Conservation (phyloP, 2,329 filamentous ascomycete species). For the Eurotiales sp. region DNA sequence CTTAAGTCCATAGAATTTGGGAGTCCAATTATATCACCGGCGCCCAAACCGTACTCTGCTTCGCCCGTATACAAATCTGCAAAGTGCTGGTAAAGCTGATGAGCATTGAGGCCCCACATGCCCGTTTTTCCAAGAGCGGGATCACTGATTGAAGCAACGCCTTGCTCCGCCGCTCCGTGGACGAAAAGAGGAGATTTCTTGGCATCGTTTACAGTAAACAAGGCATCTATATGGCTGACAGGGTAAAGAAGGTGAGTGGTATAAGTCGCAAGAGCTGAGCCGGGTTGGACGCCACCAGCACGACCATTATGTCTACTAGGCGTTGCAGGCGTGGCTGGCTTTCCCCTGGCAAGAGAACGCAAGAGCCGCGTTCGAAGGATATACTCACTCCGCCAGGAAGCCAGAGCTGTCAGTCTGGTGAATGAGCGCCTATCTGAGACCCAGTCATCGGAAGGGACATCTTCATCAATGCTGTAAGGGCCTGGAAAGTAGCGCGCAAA, state of each 20-base stretch:
- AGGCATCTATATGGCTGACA: slow-evolving; percentile 74
- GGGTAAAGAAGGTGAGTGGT: slow-evolving; percentile 77
- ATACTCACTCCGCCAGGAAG: slow-evolving; percentile 97
- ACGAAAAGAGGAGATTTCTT: slow-evolving; percentile 76
- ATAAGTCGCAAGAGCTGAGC: slow-evolving; percentile 75
- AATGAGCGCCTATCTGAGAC: slow-evolving; percentile 75
- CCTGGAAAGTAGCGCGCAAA: slow-evolving; percentile 89
- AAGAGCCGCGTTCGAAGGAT: slow-evolving; percentile 80
- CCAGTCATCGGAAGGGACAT: slow-evolving; percentile 50
- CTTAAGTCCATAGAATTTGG: slow-evolving; percentile 91
- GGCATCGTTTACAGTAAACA: slow-evolving; percentile 62
- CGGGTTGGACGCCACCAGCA: slow-evolving; percentile 58
- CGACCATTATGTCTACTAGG: slow-evolving; percentile 51
- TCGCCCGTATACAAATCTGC: slow-evolving; percentile 71
- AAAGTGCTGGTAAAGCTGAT: slow-evolving; percentile 71
- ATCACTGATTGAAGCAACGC: slow-evolving; percentile 76
- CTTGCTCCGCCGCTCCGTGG: slow-evolving; percentile 76
- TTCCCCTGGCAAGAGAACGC: slow-evolving; percentile 75
- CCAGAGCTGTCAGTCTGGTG: slow-evolving; percentile 71
- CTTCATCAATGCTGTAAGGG: slow-evolving; percentile 53
- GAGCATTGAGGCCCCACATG: slow-evolving; percentile 76
- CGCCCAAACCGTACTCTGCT: slow-evolving; percentile 70
- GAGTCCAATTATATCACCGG: slow-evolving; percentile 69
- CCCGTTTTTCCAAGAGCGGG: slow-evolving; percentile 71
- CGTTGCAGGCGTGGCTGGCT: slow-evolving; percentile 58